Evolutionary conservation across 2,329 filamentous ascomycete species (phyloP).

Genomic region (Zymoseptoria passerinii): DNA sequence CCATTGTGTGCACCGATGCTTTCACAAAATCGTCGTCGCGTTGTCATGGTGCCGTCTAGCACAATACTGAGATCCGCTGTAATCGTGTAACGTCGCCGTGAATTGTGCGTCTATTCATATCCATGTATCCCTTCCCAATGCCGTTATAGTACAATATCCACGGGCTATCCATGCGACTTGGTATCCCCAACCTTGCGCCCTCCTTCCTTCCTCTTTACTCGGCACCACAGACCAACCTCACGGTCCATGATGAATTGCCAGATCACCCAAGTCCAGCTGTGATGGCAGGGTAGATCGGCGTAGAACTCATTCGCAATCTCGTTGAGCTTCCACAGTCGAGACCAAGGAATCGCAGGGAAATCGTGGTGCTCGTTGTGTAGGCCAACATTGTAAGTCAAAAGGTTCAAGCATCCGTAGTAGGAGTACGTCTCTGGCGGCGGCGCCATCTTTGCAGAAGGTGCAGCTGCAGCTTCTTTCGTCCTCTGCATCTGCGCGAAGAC

Average conservation of each 20-base stretch:
- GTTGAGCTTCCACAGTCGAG: conserved; percentile 66
- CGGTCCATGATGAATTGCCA: conserved; percentile 94
- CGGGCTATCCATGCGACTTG: conserved; percentile 10
- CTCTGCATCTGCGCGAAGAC: conserved; percentile 49
- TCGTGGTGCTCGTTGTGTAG: conserved; percentile 99
- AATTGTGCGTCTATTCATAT: not conserved
- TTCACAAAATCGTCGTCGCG: no score
- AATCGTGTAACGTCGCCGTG: not conserved
- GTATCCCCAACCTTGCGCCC: conserved; percentile 48
- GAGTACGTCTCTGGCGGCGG: conserved; percentile 85
- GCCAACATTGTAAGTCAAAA: conserved; percentile 93
- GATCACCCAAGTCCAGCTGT: conserved; percentile 85
- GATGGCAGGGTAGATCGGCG: conserved; percentile 72
- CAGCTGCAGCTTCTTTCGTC: conserved; percentile 27
- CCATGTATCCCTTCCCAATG: not conserved
- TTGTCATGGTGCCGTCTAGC: no score
- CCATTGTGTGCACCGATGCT: no score
- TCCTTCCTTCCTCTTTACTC: conserved; percentile 85
- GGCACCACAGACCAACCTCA: conserved; percentile 79
- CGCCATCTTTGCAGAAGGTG: conserved; percentile 39
- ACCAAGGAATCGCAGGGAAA: conserved; percentile 96
- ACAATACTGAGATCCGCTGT: not conserved
- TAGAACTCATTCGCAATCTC: conserved; percentile 86
- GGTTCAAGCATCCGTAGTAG: conserved; percentile 89
- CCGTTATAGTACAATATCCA: conserved; percentile 5